phyloP scores from a whole-genome alignment of 441 rosid genomes.

The Mallotus japonicus region DNA sequence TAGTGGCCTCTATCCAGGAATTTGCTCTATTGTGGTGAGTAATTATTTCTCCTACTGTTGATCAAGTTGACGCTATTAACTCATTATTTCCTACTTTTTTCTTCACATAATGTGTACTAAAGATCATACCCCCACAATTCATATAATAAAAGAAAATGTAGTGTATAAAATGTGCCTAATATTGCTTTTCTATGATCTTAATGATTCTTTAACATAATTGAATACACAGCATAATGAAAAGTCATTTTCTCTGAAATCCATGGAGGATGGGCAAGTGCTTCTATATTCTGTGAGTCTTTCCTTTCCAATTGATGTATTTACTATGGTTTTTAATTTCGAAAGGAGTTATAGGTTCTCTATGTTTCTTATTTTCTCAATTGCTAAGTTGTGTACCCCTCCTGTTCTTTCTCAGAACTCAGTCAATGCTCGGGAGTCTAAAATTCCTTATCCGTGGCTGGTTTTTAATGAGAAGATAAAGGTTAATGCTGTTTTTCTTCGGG shows the following conservation, averaged over 20 bases:
- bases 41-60: constrained; percentile 16
- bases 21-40: constrained; percentile 85
- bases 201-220: constrained; percentile 17
- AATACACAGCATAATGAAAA: constrained; percentile 64
- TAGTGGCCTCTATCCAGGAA: constrained; percentile 81
- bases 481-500: constrained; percentile 82
- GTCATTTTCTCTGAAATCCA: constrained; percentile 78
- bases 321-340: not conserved
- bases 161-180: not conserved
- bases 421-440: constrained; percentile 69
- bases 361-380: constrained; percentile 20
- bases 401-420: constrained; percentile 60
- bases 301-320: constrained; percentile 16
- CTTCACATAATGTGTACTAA: not conserved
- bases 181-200: constrained; percentile 5
- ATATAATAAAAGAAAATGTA: not conserved
- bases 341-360: not conserved
- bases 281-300: constrained; percentile 58
- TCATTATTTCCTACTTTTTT: not conserved
- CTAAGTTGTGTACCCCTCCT: not conserved
- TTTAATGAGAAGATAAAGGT: constrained; percentile 97
- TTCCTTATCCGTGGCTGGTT: constrained; percentile 90
- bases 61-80: not conserved
- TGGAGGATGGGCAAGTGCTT: constrained; percentile 95
- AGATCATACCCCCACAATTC: not conserved